Percentiles rank a stretch among this genome's conserved stretches.
Evolutionary conservation across 2,329 filamentous ascomycete genomes (phyloP).

Genomic region (Verticillium longisporum): DNA sequence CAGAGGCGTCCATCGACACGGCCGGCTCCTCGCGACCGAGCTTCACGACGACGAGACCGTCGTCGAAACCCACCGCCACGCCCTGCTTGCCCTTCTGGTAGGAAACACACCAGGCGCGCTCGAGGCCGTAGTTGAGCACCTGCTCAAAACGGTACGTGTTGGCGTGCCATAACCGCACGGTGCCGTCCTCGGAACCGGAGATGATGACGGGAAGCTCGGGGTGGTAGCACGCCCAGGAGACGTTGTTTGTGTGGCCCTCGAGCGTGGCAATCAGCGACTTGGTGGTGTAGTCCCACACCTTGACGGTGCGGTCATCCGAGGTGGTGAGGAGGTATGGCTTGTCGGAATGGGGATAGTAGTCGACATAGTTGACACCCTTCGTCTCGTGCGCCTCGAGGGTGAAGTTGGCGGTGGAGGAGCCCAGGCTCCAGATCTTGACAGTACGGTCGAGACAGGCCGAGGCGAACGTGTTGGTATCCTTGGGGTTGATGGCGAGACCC

Average conservation of each 20-base stretch:
- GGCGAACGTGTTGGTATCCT: slow-evolving; percentile 87
- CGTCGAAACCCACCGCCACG: slow-evolving; percentile 92
- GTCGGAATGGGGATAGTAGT: slow-evolving; percentile 72
- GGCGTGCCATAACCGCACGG: slow-evolving; percentile 96
- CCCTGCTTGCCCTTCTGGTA: slow-evolving; percentile 94
- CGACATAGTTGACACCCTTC: slow-evolving; percentile 96
- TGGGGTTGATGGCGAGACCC: slow-evolving; percentile 94
- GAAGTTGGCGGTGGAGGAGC: slow-evolving; percentile 89
- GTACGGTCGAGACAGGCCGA: slow-evolving; percentile 94
- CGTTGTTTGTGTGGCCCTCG: slow-evolving; percentile 95
- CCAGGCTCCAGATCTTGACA: slow-evolving; percentile 96
- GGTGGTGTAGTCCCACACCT: slow-evolving; percentile 98
- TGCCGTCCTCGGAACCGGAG: slow-evolving; percentile 95
- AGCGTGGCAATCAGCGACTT: slow-evolving; percentile 95
- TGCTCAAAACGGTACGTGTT: slow-evolving; percentile 97
- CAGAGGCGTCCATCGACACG: slow-evolving; percentile 92
- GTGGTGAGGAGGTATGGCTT: slow-evolving; percentile 90
- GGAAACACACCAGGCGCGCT: slow-evolving; percentile 94
- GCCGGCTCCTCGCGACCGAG: slow-evolving; percentile 96
- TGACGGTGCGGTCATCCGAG: slow-evolving; percentile 75
- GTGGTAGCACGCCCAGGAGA: slow-evolving; percentile 97
- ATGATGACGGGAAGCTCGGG: slow-evolving; percentile 96
- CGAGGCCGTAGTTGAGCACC: slow-evolving; percentile 89
- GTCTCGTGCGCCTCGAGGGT: slow-evolving; percentile 95
- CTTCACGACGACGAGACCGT: slow-evolving; percentile 95